Evolutionary conservation across 768 basidiomycete genomes (phyloP).

Genomic region (Daedalea quercina): DNA sequence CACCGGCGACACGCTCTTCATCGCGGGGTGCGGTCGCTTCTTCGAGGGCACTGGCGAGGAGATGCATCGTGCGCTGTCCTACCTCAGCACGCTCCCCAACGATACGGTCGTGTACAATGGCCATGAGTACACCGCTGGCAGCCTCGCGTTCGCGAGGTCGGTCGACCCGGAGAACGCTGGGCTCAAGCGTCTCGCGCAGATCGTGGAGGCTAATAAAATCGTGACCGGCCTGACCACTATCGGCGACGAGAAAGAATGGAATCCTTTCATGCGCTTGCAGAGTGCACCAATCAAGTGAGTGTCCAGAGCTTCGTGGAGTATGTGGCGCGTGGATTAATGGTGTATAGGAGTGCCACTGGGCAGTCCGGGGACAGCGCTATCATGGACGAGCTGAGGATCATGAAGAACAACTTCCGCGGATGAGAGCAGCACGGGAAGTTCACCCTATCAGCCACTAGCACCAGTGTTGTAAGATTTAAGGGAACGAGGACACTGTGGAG

Average conservation of each 20-base stretch:
- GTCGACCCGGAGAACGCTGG: constrained; percentile 60
- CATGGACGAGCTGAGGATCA: constrained; percentile 69
- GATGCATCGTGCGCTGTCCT: constrained; percentile 73
- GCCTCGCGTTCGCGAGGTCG: constrained; percentile 60
- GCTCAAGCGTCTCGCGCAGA: constrained; percentile 48
- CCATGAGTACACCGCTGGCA: constrained; percentile 85
- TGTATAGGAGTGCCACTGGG: constrained; percentile 42
- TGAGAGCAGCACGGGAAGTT: constrained; percentile 25
- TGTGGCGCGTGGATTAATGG: not conserved
- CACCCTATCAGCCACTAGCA: too few relatives aligned
- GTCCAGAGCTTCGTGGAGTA: not conserved
- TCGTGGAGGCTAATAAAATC: constrained; percentile 50
- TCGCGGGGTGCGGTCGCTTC: constrained; percentile 87
- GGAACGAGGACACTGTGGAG: not conserved
- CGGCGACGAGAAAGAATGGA: constrained; percentile 91
- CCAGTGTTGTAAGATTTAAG: not conserved
- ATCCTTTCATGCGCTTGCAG: constrained; percentile 85
- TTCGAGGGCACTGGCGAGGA: constrained; percentile 79
- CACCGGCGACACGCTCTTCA: constrained; percentile 92
- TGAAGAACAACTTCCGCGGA: constrained; percentile 82
- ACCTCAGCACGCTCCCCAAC: constrained; percentile 70
- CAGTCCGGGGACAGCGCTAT: constrained; percentile 44
- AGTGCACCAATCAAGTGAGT: constrained; percentile 59
- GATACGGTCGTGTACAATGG: constrained; percentile 81
- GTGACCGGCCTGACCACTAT: constrained; percentile 86